A percentile compares a stretch with the other conserved stretches of the same genome.
These are phyloP conservation scores for Huiozyma sinensis DNA, from an alignment of 805 yeast genomes.

Conservation along the genomic window DNA sequence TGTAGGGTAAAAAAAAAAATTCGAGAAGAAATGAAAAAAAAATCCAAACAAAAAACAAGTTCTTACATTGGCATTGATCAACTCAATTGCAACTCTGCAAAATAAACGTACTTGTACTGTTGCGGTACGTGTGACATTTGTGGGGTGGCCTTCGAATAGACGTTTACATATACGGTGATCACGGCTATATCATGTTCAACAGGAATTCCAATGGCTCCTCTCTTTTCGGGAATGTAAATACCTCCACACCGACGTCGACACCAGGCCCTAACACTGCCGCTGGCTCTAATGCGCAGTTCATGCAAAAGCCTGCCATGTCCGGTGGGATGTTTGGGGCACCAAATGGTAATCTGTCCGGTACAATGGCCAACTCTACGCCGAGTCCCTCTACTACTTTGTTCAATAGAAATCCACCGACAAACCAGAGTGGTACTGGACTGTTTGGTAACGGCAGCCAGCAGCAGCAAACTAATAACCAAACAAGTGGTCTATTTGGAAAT, in stretches of 20 bases:
- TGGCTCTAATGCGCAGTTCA: constrained; percentile 11
- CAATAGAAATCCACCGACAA: constrained; percentile 6
- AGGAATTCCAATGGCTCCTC: constrained; percentile 16
- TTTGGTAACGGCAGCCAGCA: neutral
- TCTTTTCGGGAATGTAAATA: constrained; percentile 19
- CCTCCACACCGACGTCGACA: constrained; percentile 27
- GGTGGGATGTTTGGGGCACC: constrained; percentile 15
- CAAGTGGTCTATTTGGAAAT: constrained; percentile 18
- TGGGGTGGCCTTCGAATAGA: too few relatives aligned
- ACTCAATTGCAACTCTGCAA: too few relatives aligned
- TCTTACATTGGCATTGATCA: too few relatives aligned
- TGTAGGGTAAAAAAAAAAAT: too few relatives aligned
- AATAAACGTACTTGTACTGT: too few relatives aligned
- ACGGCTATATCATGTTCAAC: constrained; percentile 2
- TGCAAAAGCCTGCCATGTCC: constrained; percentile 9
- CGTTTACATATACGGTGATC: neutral
- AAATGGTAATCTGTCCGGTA: constrained; percentile 7
- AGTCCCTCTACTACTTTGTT: constrained; percentile 25
- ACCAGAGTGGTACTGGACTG: neutral
- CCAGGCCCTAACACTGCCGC: constrained; percentile 16
- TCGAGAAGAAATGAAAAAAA: too few relatives aligned
- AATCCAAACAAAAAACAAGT: too few relatives aligned
- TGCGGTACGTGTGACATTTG: too few relatives aligned
- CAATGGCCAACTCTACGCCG: constrained; percentile 18
- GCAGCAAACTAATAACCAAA: neutral